Percentiles rank a stretch among this genome's conserved stretches.
Conservation (phyloP, 176 grass and related monocot species). For the Tillandsia leiboldiana region DNA sequence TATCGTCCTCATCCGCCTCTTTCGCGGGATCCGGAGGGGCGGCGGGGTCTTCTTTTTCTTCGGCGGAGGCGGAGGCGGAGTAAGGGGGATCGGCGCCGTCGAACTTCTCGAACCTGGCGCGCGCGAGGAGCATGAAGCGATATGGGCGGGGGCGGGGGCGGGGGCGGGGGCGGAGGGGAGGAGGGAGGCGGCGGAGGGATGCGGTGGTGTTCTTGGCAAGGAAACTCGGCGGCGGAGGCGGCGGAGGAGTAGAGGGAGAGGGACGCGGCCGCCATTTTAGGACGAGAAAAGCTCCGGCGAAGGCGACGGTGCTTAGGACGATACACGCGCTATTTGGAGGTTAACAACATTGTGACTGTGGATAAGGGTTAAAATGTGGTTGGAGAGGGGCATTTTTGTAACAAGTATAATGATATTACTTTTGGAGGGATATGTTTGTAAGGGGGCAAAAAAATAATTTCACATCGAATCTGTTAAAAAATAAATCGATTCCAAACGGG, state of each 20-base stretch:
- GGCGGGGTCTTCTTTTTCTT: not conserved
- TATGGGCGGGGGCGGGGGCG: too few relatives aligned
- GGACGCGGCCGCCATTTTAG: not conserved
- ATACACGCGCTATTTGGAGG: too few relatives aligned
- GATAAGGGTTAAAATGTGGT: too few relatives aligned
- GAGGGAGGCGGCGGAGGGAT: not conserved
- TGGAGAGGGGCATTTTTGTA: too few relatives aligned
- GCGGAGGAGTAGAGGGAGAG: not conserved
- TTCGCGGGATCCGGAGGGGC: not conserved
- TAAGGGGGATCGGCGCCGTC: conserved; percentile 40
- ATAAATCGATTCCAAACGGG: too few relatives aligned
- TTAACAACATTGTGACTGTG: too few relatives aligned
- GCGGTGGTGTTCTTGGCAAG: not conserved
- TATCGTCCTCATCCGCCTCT: conserved; percentile 41
- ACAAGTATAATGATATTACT: too few relatives aligned
- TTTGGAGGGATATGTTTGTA: too few relatives aligned
- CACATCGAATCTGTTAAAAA: too few relatives aligned
- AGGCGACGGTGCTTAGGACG: too few relatives aligned
- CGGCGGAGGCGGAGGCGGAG: not conserved
- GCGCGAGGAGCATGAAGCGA: conserved; percentile 6
- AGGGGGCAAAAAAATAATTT: too few relatives aligned
- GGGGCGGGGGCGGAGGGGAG: not conserved
- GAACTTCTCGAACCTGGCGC: conserved; percentile 76
- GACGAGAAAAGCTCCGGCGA: too few relatives aligned
- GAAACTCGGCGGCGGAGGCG: not conserved